phyloP scores from a whole-genome alignment of 441 rosid species.

The Breynia disticha region DNA sequence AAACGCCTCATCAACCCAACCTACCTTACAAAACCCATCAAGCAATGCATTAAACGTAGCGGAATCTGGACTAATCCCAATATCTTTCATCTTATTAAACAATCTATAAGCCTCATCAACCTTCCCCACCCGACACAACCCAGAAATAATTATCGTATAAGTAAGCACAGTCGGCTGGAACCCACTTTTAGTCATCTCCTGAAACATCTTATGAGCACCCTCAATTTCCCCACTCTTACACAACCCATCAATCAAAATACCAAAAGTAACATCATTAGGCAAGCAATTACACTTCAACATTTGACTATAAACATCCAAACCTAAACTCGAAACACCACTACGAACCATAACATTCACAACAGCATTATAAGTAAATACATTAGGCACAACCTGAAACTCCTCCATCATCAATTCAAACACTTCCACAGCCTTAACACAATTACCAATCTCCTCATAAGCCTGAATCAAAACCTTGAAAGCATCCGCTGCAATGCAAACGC shows the following conservation, averaged over 20 bases:
- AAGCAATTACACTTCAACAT: constrained; percentile 51
- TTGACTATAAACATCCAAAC: constrained; percentile 49
- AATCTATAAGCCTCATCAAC: constrained; percentile 47
- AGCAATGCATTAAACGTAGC: constrained; percentile 61
- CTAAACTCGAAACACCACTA: constrained; percentile 37
- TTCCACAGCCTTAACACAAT: constrained; percentile 57
- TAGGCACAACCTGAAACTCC: constrained; percentile 56
- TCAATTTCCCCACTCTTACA: constrained; percentile 34
- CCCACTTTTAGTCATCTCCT: constrained; percentile 56
- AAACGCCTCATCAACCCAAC: constrained; percentile 53
- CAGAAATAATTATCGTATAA: constrained; percentile 47
- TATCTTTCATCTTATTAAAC: constrained; percentile 50
- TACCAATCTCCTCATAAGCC: constrained; percentile 46
- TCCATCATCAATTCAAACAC: constrained; percentile 62
- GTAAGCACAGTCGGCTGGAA: constrained; percentile 38
- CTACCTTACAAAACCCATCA: constrained; percentile 62
- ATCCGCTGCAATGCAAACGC: constrained; percentile 25
- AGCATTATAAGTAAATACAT: constrained; percentile 50
- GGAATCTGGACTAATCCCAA: constrained; percentile 41
- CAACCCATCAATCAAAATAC: constrained; percentile 53
- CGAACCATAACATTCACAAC: constrained; percentile 33
- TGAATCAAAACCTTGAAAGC: constrained; percentile 49
- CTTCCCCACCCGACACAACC: constrained; percentile 46
- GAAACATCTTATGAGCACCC: constrained; percentile 59
- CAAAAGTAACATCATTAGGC: constrained; percentile 47